Evolutionary conservation across 768 basidiomycete species (phyloP), one percentile per base, ranked within the genome.

Genomic region (Tremella mesenterica): DNA sequence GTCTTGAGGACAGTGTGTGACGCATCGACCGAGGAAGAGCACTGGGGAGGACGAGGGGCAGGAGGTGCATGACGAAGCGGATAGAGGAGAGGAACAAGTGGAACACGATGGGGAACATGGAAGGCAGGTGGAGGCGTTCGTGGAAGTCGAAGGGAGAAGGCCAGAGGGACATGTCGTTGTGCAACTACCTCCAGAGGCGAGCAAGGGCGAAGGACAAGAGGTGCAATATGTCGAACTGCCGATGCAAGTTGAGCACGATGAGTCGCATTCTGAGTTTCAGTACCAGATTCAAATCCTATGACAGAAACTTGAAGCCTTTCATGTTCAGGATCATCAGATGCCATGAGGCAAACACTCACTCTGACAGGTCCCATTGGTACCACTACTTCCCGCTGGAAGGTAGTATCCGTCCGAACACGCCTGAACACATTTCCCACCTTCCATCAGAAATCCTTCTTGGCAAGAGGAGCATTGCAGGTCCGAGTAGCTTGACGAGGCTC

Each of bases 291-390:
- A n/a, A n/a, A n/a, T n/a, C n/a, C n/a, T n/a, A n/a, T n/a, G n/a
- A n/a, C n/a, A n/a, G n/a, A n/a, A n/a, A n/a, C 16, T 28, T 26
- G 12, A 20, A 28, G 23, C 29, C 25, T 38, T 1, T 9, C 20
- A 25, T 6, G 21, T 26, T 49, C 23, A n/a, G 16, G 13, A 36
- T 9, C 25, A 39, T 20, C 10, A 55, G 26, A 5, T 14, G n/a
- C 38, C 12, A 36, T 27, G 51, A 44, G 34, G 8, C 28, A 16
- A 18, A 59, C 70, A 54, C n/a, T n/a, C 57, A 72, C 71, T 36
- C 54, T 67, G 57, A 57, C 71, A 73, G 3, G 67, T 69, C 9
- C 69, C 71, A 43, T 69, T 72, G 4, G 39, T 60, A 1, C 38
- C 47, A 8, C 64, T 59, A 20, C 50, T 43, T 0, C 57, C 58